These are phyloP conservation scores for Nothophytophthora sp. DNA, from an alignment of 352 stramenopile species.

Conservation along the genomic window DNA sequence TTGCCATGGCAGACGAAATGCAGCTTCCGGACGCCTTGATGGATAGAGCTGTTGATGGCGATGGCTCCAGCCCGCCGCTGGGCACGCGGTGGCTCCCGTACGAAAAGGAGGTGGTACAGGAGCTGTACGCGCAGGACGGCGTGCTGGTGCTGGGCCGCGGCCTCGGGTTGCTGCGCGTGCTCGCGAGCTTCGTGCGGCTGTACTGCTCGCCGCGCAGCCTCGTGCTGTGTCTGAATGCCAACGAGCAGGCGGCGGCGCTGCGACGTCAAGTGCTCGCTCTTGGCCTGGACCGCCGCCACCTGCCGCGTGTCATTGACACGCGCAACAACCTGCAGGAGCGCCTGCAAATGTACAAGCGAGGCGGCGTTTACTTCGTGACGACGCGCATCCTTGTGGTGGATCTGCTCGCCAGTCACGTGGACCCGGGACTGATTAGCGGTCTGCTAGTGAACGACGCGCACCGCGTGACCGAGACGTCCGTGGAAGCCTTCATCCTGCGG, in stretches of 20 bases:
- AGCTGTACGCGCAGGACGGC: conserved; percentile 84
- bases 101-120: conserved; percentile 69
- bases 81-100: conserved; percentile 68
- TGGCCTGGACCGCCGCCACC: conserved; percentile 79
- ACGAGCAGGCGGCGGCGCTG: conserved; percentile 81
- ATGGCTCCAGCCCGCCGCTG: conserved; percentile 14
- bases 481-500: conserved; percentile 97
- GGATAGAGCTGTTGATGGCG: conserved; percentile 17
- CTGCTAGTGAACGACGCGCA: conserved; percentile 95
- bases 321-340: conserved; percentile 79
- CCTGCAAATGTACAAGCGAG: conserved; percentile 90
- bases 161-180: conserved; percentile 83
- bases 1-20: conserved; percentile 21
- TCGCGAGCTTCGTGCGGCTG: conserved; percentile 92
- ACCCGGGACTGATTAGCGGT: conserved; percentile 88
- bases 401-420: conserved; percentile 89
- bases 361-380: conserved; percentile 95
- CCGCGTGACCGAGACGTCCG: conserved; percentile 93
- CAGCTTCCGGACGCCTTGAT: conserved; percentile 13
- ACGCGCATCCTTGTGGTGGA: conserved; percentile 98
- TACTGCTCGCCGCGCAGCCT: conserved; percentile 83
- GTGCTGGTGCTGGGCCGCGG: conserved; percentile 93
- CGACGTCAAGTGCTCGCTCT: conserved; percentile 84
- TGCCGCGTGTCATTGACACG: conserved; percentile 87
- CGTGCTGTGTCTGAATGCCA: conserved; percentile 94